Base-by-base conservation (phyloP, 805 yeast species). In the Ogataea trehaloabstinens region DNA sequence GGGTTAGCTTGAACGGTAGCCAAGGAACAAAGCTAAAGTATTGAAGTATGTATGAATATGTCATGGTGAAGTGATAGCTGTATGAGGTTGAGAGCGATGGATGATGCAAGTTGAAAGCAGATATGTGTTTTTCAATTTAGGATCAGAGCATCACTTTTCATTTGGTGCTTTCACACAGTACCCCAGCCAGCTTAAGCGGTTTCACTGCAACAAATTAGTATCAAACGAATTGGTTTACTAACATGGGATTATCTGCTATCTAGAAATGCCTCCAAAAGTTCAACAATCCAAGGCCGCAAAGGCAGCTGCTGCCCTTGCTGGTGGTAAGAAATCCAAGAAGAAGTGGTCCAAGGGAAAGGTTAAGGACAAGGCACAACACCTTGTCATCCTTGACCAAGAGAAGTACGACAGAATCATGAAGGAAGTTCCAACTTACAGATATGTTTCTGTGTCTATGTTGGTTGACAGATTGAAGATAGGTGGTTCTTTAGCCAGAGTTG, bases 291-390 rank as follows among this genome's bases (percentile, higher is more conserved):
- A 91, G 81, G 97, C 97, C 76, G 97, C 96, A 70, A 91, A 91
- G 82, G 96, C 96, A 70, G 97, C 98, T 68, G 98, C 98, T 80
- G 98, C 97, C 74, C 80, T 88, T 84, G 96, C 97, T 73, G 97
- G 97, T 85, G 96, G 97, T 84, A 90, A 90, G 86, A 89, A 91
- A 71, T 88, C 96, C 76, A 93, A 93, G 89, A 91, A 93, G 95
- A 93, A 93, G 96, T 93, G 98, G 99, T 86, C 95, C 85, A 90
- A 91, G 84, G 96, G 96, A 76, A 89, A 95, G 84, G 96, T 89
- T 74, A 93, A 95, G 90, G 99, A 93, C 78, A 91, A 86, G 95
- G 98, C 99, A 64, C 91, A 87, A 73, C 99, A 93, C 82, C 82
- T 89, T 69, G 90, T 93, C 66, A 78, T 86, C 72, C 80, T 93